phyloP scores from a whole-genome alignment of 2,329 filamentous ascomycete genomes.

The Hypoxylon sp. region DNA sequence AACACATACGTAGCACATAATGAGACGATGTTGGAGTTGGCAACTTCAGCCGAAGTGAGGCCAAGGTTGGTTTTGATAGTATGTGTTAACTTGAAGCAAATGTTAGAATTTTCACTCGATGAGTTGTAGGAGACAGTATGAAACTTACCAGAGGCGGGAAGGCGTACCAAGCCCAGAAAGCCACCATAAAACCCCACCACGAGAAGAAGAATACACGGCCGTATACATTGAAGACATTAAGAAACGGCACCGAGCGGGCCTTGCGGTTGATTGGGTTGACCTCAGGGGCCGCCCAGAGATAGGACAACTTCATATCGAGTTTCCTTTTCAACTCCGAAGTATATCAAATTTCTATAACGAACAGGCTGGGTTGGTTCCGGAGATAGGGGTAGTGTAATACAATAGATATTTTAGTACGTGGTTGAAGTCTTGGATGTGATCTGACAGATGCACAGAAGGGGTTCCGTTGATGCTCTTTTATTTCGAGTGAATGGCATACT shows the following conservation, averaged over 20 bases:
- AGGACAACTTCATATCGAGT: constrained; percentile 51
- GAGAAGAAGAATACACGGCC: constrained; percentile 88
- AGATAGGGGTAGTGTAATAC: background rate
- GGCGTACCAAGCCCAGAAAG: constrained; percentile 92
- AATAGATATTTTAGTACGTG: background rate
- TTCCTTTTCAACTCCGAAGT: constrained; percentile 1
- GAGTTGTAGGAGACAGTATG: background rate
- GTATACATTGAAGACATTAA: constrained; percentile 84
- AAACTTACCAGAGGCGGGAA: constrained; percentile 82
- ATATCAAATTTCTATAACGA: background rate
- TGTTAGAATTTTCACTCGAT: constrained; percentile 37
- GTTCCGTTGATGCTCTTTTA: constrained; percentile 34
- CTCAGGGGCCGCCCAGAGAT: constrained; percentile 69
- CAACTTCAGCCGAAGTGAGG: constrained; percentile 76
- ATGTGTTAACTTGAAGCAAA: constrained; percentile 66
- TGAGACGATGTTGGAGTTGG: constrained; percentile 92
- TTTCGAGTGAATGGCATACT: constrained; percentile 2
- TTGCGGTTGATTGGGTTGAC: constrained; percentile 88
- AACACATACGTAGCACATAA: constrained; percentile 72
- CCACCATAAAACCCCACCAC: constrained; percentile 68
- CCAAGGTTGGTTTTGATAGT: constrained; percentile 84
- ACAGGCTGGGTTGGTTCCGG: constrained; percentile 1
- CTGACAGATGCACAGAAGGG: background rate
- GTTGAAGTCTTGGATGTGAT: background rate
- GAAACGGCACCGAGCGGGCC: constrained; percentile 79